Percentiles rank a stretch among this genome's conserved stretches.
Evolutionary conservation across 2,329 filamentous ascomycete species (phyloP).

Genomic region (Acephala macrosclerotiorum): DNA sequence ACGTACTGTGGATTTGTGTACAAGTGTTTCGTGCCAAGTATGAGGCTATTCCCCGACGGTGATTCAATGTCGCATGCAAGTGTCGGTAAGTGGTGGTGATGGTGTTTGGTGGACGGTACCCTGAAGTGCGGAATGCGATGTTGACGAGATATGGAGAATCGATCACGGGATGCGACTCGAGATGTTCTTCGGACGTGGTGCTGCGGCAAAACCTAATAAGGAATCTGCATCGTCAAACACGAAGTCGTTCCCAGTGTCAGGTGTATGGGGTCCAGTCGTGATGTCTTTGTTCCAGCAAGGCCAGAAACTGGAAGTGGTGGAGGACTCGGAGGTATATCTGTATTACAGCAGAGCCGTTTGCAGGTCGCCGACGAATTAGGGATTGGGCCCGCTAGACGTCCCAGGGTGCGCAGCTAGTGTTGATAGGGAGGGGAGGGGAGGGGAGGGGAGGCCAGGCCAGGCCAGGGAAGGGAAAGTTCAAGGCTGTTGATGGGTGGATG

Average conservation of each 20-base stretch:
- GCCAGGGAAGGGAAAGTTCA: not conserved
- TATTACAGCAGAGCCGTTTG: conserved; percentile 10
- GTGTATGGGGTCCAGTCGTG: not conserved
- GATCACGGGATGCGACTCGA: conserved; percentile 5
- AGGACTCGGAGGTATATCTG: conserved; percentile 10
- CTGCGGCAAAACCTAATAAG: not conserved
- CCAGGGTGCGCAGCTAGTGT: too few relatives aligned
- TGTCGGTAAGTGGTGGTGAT: not conserved
- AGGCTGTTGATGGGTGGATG: not conserved
- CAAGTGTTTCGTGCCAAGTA: not conserved
- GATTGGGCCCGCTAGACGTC: conserved; percentile 3
- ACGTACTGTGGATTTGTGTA: conserved; percentile 15
- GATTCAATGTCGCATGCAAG: not conserved
- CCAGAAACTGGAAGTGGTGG: not conserved
- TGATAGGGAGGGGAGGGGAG: not conserved
- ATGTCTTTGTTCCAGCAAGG: not conserved
- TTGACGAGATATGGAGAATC: not conserved
- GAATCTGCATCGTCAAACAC: not conserved
- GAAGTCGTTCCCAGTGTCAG: not conserved
- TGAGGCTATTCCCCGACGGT: conserved; percentile 3
- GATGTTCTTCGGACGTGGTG: not conserved
- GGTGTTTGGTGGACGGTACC: not conserved
- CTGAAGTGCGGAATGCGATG: not conserved
- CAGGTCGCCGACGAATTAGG: not conserved
- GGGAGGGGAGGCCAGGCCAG: not conserved